Percentiles rank a stretch among this genome's conserved stretches.
These are phyloP conservation scores for Neophaeococcomyces aloes DNA, from an alignment of 2,329 filamentous ascomycete genomes.

Conservation along the genomic window DNA sequence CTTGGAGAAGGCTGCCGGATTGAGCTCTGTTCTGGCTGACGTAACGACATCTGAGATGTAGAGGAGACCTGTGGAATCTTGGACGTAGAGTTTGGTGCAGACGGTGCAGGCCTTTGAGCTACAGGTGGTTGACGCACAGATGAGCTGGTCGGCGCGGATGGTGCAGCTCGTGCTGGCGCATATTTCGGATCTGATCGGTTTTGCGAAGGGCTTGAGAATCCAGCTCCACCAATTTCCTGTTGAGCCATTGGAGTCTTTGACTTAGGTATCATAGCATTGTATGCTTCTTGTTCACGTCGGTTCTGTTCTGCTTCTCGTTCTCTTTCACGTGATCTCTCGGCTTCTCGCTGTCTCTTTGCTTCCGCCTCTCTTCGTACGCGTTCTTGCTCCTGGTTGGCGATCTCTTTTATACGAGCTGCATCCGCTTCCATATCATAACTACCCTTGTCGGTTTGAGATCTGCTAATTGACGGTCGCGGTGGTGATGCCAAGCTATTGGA, in stretches of 20 bases:
- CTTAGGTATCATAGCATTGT: constrained; percentile 82
- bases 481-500: constrained; percentile 10
- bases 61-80: constrained; percentile 23
- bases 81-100: constrained; percentile 41
- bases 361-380: constrained; percentile 39
- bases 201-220: constrained; percentile 36
- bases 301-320: constrained; percentile 47
- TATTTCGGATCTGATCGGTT: constrained; percentile 48
- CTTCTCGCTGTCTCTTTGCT: constrained; percentile 27
- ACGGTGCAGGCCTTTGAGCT: constrained; percentile 74
- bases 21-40: constrained; percentile 26
- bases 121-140: constrained; percentile 12
- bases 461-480: constrained; percentile 48
- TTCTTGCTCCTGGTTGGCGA: constrained; percentile 44
- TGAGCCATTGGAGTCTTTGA: constrained; percentile 70
- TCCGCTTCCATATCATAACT: constrained; percentile 33
- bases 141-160: constrained; percentile 56
- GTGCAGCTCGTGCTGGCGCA: constrained; percentile 75
- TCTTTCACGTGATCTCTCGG: constrained; percentile 29
- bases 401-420: constrained; percentile 42
- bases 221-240: constrained; percentile 69
- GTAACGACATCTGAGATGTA: constrained; percentile 23
- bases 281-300: constrained; percentile 69
- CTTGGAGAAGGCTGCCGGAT: constrained; percentile 29
- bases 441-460: constrained; percentile 35